Evolutionary conservation across 306 rosid species (phyloP).

Genomic region (Quercus dentata): DNA sequence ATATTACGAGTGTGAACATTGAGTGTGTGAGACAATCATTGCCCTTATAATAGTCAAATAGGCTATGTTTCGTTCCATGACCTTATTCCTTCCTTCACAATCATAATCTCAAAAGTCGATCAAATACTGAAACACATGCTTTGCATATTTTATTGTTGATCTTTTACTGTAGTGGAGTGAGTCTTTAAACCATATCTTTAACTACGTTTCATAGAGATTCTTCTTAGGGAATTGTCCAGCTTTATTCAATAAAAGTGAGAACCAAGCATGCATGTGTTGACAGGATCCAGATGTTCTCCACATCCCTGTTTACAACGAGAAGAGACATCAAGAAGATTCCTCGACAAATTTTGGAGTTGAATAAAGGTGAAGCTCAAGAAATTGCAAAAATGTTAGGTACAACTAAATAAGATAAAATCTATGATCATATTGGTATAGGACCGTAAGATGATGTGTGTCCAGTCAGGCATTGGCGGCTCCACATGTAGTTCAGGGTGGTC

Average conservation of each 20-base stretch:
- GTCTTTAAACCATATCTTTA: not conserved
- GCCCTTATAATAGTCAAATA: no score
- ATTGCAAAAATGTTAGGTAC: not conserved
- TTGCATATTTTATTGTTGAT: constrained; percentile 1
- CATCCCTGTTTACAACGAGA: not conserved
- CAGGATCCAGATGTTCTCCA: not conserved
- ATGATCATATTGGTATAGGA: no score
- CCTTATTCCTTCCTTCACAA: not conserved
- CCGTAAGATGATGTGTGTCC: no score
- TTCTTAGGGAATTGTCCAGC: not conserved
- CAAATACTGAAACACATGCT: not conserved
- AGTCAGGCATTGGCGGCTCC: no score
- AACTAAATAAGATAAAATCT: no score
- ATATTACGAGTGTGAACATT: accelerated
- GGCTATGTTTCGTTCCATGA: not conserved
- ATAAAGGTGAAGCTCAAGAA: not conserved
- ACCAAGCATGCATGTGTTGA: constrained; percentile 18
- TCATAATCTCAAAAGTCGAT: not conserved
- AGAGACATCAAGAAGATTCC: not conserved
- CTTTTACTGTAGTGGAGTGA: not conserved
- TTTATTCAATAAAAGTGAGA: constrained; percentile 5
- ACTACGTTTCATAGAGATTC: not conserved
- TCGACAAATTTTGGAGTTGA: not conserved
- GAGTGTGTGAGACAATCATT: no score
- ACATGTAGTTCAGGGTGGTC: no score